phyloP scores from a whole-genome alignment of 2,329 filamentous ascomycete species.

The Fusarium torulosum region DNA sequence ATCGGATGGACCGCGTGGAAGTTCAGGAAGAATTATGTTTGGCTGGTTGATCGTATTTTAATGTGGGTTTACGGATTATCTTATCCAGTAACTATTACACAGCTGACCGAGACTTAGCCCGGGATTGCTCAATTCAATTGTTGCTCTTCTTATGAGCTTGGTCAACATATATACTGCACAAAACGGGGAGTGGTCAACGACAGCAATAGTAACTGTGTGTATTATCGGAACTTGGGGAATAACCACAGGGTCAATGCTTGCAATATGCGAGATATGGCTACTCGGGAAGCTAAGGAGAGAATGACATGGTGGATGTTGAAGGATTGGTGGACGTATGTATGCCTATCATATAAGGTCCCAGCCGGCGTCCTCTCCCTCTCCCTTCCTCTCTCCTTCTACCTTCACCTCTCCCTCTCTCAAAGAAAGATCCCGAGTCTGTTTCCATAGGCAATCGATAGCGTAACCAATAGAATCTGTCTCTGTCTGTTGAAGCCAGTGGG shows the following conservation, averaged over 20 bases:
- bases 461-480: not conserved
- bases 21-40: conserved; percentile 1
- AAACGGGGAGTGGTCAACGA: not conserved
- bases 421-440: not conserved
- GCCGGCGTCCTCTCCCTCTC: not conserved
- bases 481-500: accelerated
- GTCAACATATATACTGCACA: not conserved
- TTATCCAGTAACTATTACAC: accelerated
- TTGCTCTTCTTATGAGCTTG: not conserved
- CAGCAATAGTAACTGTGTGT: not conserved
- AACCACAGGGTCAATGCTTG: not conserved
- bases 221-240: not conserved
- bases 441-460: not conserved
- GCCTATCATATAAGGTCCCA: not conserved
- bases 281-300: not conserved
- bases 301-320: not conserved
- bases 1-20: not conserved
- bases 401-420: not conserved
- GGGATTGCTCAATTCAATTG: not conserved
- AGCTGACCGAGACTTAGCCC: not conserved
- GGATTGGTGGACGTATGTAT: not conserved
- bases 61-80: not conserved
- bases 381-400: not conserved
- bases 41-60: not conserved
- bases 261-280: not conserved